Conservation (phyloP, 371 early-diverging fungal species). For the Fennellomyces sp. region DNA sequence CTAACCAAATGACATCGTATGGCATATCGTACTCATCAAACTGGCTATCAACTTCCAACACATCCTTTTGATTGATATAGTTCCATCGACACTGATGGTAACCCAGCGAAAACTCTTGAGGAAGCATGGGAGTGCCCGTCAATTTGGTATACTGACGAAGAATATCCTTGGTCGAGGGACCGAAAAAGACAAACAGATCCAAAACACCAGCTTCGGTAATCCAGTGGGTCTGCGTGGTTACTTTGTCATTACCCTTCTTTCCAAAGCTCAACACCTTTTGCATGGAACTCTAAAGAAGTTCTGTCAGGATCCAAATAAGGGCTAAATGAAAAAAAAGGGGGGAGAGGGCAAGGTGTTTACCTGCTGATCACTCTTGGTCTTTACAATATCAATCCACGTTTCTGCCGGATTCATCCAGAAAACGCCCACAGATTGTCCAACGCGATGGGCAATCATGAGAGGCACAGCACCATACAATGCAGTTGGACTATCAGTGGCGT, state of each 20-base stretch:
- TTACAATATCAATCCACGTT: slow-evolving; percentile 96
- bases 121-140: slow-evolving; percentile 85
- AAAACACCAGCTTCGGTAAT: slow-evolving; percentile 90
- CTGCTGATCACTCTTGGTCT: slow-evolving; percentile 27
- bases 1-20: slow-evolving; percentile 94
- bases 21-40: slow-evolving; percentile 90
- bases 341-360: no score
- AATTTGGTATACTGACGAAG: slow-evolving; percentile 73
- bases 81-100: slow-evolving; percentile 97
- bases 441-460: slow-evolving; percentile 86
- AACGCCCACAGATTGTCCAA: slow-evolving; percentile 68
- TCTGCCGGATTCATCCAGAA: slow-evolving; percentile 95
- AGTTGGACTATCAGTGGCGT: slow-evolving; percentile 91
- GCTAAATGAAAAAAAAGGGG: neutral
- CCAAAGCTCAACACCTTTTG: slow-evolving; percentile 38
- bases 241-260: slow-evolving; percentile 6
- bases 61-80: slow-evolving; percentile 86
- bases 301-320: neutral
- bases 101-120: slow-evolving; percentile 88
- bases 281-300: slow-evolving; percentile 14
- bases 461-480: slow-evolving; percentile 96
- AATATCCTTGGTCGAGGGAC: slow-evolving; percentile 74
- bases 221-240: slow-evolving; percentile 84
- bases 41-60: slow-evolving; percentile 73
- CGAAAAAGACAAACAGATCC: slow-evolving; percentile 91